Evolutionary conservation across 306 rosid genomes (phyloP), one percentile per base, ranked within the genome.

Genomic region (Lathyrus sativus): DNA sequence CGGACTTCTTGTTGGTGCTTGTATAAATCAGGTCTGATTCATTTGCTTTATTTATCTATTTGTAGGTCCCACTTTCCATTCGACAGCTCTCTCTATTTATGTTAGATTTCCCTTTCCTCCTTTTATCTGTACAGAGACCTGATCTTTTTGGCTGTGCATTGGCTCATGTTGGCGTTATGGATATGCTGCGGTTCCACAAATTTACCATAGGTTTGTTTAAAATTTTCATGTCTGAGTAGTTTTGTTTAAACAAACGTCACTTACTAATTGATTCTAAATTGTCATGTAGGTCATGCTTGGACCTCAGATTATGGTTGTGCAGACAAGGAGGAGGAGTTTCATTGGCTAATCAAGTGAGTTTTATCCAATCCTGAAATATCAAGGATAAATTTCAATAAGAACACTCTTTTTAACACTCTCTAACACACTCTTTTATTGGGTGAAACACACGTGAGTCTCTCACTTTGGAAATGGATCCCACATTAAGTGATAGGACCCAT

Each of bases 91-190:
- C 62, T 62, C 3, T 33, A 8, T 49, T 65, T 53, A 53, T 60
- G 26, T 41, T 81, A 62, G 14, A 63, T 65, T 51, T 18, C 8
- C 35, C 18, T 7, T 51, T 45, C n/a, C 45, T 61, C 37, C 29
- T 59, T n/a, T 11, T 73, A 13, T 53, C 17, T 62, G 37, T 54
- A 68, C 90, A 93, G 99, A 88, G 95, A 76, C 97, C 99, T 4
- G 95, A 90, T 76, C 93, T 93, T 69, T 93, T 84, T 75, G 97
- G 96, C 31, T 92, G 98, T 7, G 98, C 96, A 18, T 75, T 92
- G 69, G 96, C 98, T 80, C 98, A 90, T 82, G 97, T 93, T 79
- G 96, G 98, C 46, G 98, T 92, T 19, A 92, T 92, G 98, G 98
- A 92, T 79, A 90, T 92, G 96, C 90, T 92, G 73, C 87, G 91